Conservation (phyloP, 192 early-diverging fungal genomes). For the Coemansia reversa region DNA sequence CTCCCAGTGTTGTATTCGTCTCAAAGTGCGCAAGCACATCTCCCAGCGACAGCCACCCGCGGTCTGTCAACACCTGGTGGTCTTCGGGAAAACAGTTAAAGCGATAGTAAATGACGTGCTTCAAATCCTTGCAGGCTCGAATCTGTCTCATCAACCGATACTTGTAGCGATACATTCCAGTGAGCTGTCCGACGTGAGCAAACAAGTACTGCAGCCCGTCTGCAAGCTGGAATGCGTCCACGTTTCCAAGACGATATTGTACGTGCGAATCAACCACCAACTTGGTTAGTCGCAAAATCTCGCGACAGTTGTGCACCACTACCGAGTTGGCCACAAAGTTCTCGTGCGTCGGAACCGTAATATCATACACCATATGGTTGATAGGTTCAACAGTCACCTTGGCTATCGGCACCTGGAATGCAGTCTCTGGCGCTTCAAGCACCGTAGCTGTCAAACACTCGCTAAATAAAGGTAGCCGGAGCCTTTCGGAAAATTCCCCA, state of each 20-base stretch:
- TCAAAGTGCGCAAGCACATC: slow-evolving; percentile 36
- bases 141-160: slow-evolving; percentile 97
- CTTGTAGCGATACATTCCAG: slow-evolving; percentile 99
- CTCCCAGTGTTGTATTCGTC: slow-evolving; percentile 5
- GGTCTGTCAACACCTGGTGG: slow-evolving; percentile 38
- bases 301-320: slow-evolving; percentile 69
- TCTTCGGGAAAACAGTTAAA: slow-evolving; percentile 63
- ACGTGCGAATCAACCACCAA: slow-evolving; percentile 97
- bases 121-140: slow-evolving; percentile 92
- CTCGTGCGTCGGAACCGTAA: slow-evolving; percentile 51
- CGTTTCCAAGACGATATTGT: slow-evolving; percentile 96
- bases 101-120: slow-evolving; percentile 89
- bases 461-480: slow-evolving; percentile 9
- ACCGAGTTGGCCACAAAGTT: slow-evolving; percentile 54
- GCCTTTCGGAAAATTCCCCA: slow-evolving; percentile 17
- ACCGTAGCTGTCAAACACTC: neutral
- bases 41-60: slow-evolving; percentile 27
- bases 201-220: slow-evolving; percentile 99
- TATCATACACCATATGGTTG: slow-evolving; percentile 46
- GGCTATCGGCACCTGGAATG: slow-evolving; percentile 30
- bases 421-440: neutral
- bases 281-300: slow-evolving; percentile 96
- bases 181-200: slow-evolving; percentile 97
- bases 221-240: slow-evolving; percentile 98
- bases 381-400: slow-evolving; percentile 10